phyloP scores from a whole-genome alignment of 2,329 filamentous ascomycete species.

The Nectriaceae sp. region DNA sequence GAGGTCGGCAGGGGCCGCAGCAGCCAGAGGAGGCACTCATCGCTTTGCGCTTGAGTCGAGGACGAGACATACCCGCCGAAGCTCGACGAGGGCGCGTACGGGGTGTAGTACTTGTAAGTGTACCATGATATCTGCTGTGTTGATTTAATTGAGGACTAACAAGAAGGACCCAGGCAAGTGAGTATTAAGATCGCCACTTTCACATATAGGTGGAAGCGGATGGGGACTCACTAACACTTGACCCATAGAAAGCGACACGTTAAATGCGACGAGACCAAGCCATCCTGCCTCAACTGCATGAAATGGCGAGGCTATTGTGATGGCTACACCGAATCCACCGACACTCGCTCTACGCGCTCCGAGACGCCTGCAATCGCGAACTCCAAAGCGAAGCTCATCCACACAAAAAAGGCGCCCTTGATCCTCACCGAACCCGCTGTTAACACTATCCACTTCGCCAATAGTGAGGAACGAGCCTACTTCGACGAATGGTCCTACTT shows the following conservation, averaged over 20 bases:
- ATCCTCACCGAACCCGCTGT: constrained; percentile 35
- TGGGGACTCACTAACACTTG: constrained; percentile 10
- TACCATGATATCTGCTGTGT: background rate
- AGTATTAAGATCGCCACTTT: constrained; percentile 13
- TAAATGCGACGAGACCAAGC: constrained; percentile 45
- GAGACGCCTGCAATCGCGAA: constrained; percentile 8
- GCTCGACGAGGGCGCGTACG: constrained; percentile 40
- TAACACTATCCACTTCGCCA: constrained; percentile 37
- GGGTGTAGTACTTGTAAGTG: constrained; percentile 41
- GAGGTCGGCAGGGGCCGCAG: constrained; percentile 15
- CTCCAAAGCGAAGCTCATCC: constrained; percentile 28
- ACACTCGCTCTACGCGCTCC: constrained; percentile 9
- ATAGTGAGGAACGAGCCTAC: constrained; percentile 36
- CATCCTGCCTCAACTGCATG: constrained; percentile 43
- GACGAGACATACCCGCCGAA: constrained; percentile 39
- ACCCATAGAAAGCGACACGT: constrained; percentile 40
- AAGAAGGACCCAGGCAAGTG: constrained; percentile 33
- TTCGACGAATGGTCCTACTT: constrained; percentile 41
- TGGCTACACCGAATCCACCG: constrained; percentile 29
- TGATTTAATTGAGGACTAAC: constrained; percentile 8
- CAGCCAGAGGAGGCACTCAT: constrained; percentile 33
- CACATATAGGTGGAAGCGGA: background rate
- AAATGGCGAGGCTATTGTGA: constrained; percentile 44
- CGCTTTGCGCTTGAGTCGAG: constrained; percentile 41
- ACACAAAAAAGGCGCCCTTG: constrained; percentile 31